Evolutionary conservation across 2,329 filamentous ascomycete species (phyloP).

Genomic region (Neonectria hederae): DNA sequence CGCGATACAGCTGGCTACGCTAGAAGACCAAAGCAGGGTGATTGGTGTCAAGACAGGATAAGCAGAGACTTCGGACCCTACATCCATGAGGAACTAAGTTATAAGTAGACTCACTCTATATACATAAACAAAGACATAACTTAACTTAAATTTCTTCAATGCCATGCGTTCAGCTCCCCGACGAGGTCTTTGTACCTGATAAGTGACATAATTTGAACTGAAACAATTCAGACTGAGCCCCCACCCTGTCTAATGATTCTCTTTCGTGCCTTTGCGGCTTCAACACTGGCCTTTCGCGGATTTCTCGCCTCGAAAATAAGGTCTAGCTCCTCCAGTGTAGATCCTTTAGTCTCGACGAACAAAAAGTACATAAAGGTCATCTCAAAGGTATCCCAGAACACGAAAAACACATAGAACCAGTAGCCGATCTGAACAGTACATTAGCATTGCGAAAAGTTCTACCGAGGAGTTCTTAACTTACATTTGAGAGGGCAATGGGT

Average conservation of each 20-base stretch:
- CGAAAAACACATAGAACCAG: conserved; percentile 24
- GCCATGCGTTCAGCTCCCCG: too few species aligned
- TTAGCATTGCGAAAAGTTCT: neutral
- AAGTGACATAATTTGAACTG: too few species aligned
- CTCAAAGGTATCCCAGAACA: conserved; percentile 23
- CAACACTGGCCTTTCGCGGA: conserved; percentile 22
- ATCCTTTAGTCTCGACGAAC: conserved; percentile 22
- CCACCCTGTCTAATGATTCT: conserved; percentile 8
- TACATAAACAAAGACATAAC: neutral
- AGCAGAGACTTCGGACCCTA: neutral
- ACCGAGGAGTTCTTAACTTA: neutral
- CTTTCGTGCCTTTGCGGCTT: conserved; percentile 17
- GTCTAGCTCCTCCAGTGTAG: conserved; percentile 20
- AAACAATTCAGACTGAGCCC: neutral
- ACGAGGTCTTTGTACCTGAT: too few species aligned
- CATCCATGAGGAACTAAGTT: too few species aligned
- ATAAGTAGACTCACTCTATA: neutral
- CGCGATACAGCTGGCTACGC: neutral
- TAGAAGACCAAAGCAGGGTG: too few species aligned
- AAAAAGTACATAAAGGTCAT: conserved; percentile 22
- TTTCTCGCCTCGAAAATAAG: conserved; percentile 22
- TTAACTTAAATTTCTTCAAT: neutral
- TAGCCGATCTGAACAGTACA: conserved; percentile 16
- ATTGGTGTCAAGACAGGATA: neutral
- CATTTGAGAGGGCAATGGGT: conserved; percentile 29